Evolutionary conservation across 371 early-diverging fungal species (phyloP).

Genomic region (Nosema bombycis): DNA sequence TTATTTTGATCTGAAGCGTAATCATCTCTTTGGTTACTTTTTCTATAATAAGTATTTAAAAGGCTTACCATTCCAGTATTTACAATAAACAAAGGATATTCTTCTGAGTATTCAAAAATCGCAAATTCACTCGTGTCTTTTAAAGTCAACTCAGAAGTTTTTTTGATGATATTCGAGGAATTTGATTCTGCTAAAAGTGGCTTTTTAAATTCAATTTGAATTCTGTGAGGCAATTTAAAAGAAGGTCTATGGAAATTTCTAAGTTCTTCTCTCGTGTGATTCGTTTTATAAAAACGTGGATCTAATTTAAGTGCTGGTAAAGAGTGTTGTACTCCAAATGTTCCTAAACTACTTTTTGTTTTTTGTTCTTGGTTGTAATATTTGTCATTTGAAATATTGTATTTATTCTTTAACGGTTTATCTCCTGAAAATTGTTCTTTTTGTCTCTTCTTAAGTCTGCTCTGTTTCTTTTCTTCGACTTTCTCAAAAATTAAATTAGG

Average conservation of each 20-base stretch:
- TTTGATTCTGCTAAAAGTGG: neutral
- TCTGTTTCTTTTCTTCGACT: conserved; percentile 57
- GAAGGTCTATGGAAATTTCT: conserved; percentile 85
- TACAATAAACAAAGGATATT: conserved; percentile 85
- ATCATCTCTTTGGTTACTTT: conserved; percentile 66
- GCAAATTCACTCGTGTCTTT: conserved; percentile 77
- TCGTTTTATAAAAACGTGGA: conserved; percentile 77
- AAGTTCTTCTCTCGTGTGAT: conserved; percentile 75
- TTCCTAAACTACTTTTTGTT: conserved; percentile 73
- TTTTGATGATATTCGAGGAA: conserved; percentile 73
- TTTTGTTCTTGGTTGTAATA: conserved; percentile 73
- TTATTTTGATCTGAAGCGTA: conserved; percentile 30
- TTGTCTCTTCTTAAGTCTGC: conserved; percentile 53
- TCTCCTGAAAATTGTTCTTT: conserved; percentile 48
- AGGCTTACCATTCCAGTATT: conserved; percentile 93
- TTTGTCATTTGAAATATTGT: conserved; percentile 87
- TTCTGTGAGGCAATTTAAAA: conserved; percentile 66
- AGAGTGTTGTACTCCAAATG: conserved; percentile 77
- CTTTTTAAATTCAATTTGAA: conserved; percentile 15
- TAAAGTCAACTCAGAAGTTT: conserved; percentile 77
- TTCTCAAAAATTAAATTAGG: conserved; percentile 66
- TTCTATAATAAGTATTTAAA: conserved; percentile 88
- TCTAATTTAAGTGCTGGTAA: conserved; percentile 80
- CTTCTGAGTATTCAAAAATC: conserved; percentile 88
- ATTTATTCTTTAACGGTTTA: conserved; percentile 69